A percentile compares a stretch with the other conserved stretches of the same genome.
These are phyloP conservation scores for Pythium phragmitis DNA, from an alignment of 352 stramenopile species.

Conservation along the genomic window DNA sequence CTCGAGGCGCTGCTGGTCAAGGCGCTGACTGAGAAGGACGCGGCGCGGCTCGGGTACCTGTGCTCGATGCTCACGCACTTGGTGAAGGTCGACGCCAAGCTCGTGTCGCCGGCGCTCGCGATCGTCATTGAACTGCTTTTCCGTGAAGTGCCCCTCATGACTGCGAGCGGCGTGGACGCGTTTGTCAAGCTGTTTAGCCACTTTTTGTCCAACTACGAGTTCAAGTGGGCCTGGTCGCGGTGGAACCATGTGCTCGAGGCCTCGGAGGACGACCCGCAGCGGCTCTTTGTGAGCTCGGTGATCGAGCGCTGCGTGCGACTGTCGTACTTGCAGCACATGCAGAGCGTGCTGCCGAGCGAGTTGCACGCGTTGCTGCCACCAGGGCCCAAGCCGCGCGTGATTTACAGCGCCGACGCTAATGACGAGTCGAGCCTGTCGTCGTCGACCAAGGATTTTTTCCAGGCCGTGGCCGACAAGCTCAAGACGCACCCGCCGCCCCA, in stretches of 20 bases:
- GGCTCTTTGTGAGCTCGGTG: conserved; percentile 81
- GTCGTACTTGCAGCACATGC: conserved; percentile 86
- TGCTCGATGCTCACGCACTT: conserved; percentile 76
- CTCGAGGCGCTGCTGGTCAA: conserved; percentile 72
- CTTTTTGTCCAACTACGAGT: conserved; percentile 88
- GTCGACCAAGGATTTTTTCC: conserved; percentile 49
- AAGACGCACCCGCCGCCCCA: conserved; percentile 59
- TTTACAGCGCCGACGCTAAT: conserved; percentile 41
- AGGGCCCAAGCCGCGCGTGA: conserved; percentile 64
- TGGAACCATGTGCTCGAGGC: conserved; percentile 81
- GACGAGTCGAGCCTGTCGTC: conserved; percentile 28
- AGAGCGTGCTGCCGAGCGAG: conserved; percentile 61
- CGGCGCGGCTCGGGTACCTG: conserved; percentile 56
- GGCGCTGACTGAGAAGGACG: conserved; percentile 45
- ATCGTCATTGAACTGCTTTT: conserved; percentile 86
- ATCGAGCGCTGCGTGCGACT: conserved; percentile 84
- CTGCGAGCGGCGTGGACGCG: conserved; percentile 44
- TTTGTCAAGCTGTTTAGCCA: conserved; percentile 85
- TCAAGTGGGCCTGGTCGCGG: conserved; percentile 80
- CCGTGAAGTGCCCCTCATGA: conserved; percentile 77
- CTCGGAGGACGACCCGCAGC: conserved; percentile 75
- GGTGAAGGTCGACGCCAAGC: conserved; percentile 67
- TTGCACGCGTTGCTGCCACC: conserved; percentile 81
- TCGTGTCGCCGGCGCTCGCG: conserved; percentile 71
- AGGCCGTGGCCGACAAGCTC: conserved; percentile 59